Evolutionary conservation across 2,329 filamentous ascomycete genomes (phyloP), one percentile per base, ranked within the genome.

Genomic region (Ophidiomyces ophidiicola): DNA sequence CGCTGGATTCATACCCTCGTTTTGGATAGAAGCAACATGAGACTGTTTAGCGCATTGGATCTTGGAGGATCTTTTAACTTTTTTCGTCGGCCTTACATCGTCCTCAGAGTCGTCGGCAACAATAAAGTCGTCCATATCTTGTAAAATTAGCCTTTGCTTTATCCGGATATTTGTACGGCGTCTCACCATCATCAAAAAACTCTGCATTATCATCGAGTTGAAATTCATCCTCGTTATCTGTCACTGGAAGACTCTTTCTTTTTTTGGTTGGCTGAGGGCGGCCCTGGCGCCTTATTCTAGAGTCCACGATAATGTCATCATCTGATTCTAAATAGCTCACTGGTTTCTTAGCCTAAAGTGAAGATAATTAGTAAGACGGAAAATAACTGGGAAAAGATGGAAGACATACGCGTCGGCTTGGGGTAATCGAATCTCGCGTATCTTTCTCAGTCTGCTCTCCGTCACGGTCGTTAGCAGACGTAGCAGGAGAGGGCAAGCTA

Each of bases 61-160:
- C 38, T 74, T 71, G 41, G 61, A 47, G 5, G 75, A 65, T 51
- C 74, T 70, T 56, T 88, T 88, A 34, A 80, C 70, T 62, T 93
- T 94, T 55, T 76, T 81, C 0, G 80, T 67, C 17, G 69, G 59
- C 56, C 50, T 66, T 48, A 45, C 69, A 12, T 77, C 81, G 33
- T 93, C 86, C 31, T 93, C 86, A 0, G 84, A 88, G 29, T 92
- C 84, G 51, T 94, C 87, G 0, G 81, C 77, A 3, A 81, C 86
- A 17, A 96, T 69, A 52, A 96, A 96, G 56, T 94, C 82, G 45
- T 80, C 84, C 65, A 92, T 76, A 39, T 90, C 83, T 62, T 70
- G 73, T 21, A 35, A 5, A 34, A 29, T 42, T 37, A 45, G 43
- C 28, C 8, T 10, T 30, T 14, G 3, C 6, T 10, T 19, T 17